Conservation (phyloP, 1,284 basidiomycete species). For the Kalmanozyma brasiliensis region DNA sequence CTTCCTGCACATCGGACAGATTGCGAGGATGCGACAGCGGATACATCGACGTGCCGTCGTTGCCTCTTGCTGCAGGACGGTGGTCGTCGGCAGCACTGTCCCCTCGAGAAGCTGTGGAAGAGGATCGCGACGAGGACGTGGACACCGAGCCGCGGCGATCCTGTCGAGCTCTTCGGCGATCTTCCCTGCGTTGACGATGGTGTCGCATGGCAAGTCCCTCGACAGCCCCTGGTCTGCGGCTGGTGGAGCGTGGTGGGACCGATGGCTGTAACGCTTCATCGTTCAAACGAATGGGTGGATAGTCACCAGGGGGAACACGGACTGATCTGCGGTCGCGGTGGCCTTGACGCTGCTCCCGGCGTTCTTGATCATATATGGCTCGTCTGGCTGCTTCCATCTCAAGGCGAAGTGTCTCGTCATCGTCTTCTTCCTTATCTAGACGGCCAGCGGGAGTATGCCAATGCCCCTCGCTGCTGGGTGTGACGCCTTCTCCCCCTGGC, state of each 20-base stretch:
- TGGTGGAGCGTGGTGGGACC: constrained; percentile 6
- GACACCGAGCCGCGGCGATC: constrained; percentile 26
- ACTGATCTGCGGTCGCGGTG: background rate
- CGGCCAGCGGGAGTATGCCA: background rate
- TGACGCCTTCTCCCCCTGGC: constrained; percentile 8
- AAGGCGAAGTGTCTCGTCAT: constrained; percentile 21
- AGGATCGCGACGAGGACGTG: constrained; percentile 16
- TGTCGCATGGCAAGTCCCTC: constrained; percentile 48
- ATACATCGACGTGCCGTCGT: constrained; percentile 1
- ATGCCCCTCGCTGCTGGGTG: constrained; percentile 6
- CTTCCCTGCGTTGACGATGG: constrained; percentile 20
- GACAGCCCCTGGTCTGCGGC: constrained; percentile 40
- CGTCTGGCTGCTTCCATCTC: constrained; percentile 32
- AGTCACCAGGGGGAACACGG: constrained; percentile 16
- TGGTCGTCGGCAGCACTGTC: background rate
- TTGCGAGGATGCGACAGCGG: constrained; percentile 22
- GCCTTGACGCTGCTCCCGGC: constrained; percentile 3
- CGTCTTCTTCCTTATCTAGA: constrained; percentile 7
- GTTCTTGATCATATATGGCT: constrained; percentile 32
- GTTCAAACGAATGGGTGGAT: constrained; percentile 33
- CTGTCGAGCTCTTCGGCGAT: constrained; percentile 23
- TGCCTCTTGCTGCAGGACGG: background rate
- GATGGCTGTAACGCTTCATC: constrained; percentile 21
- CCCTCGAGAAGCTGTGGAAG: constrained; percentile 2
- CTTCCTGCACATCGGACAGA: constrained; percentile 42